A percentile compares a stretch with the other conserved stretches of the same genome.
Evolutionary conservation across 1,139 yeast species (phyloP).

Genomic region (Diutina neorugosa): DNA sequence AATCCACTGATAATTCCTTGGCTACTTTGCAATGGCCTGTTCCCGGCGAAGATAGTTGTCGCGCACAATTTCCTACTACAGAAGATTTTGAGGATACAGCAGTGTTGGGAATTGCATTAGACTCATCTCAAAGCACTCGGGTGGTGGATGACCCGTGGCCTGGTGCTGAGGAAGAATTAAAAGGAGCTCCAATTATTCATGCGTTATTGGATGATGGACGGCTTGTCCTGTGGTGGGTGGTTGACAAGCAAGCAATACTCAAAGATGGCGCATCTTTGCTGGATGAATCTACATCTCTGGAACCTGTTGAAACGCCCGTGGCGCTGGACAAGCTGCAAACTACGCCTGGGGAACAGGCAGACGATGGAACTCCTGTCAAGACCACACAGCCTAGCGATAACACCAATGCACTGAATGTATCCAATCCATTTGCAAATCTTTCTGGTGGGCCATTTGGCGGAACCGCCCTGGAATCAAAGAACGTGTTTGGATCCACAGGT

Average conservation of each 20-base stretch:
- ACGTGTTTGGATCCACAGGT: neutral
- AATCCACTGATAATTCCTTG: neutral
- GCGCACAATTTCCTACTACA: neutral
- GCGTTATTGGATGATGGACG: conserved; percentile 3
- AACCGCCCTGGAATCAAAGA: neutral
- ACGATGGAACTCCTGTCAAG: neutral
- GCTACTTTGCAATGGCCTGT: neutral
- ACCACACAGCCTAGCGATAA: neutral
- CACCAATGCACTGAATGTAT: neutral
- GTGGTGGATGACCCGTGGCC: conserved; percentile 2
- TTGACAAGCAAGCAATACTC: neutral
- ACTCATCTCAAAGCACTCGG: neutral
- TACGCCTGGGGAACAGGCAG: neutral
- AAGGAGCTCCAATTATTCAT: neutral
- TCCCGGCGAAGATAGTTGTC: neutral
- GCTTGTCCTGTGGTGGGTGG: neutral
- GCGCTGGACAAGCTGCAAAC: neutral
- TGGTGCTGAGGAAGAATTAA: neutral
- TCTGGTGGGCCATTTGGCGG: neutral
- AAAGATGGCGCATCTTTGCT: neutral
- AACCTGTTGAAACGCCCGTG: neutral
- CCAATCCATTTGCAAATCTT: neutral
- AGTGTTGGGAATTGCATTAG: neutral
- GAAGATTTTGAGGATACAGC: conserved; percentile 1
- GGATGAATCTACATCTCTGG: neutral